A percentile compares a stretch with the other conserved stretches of the same genome.
Conservation (phyloP, 108 stramenopile species). For the Chaetoceros muelleri region DNA sequence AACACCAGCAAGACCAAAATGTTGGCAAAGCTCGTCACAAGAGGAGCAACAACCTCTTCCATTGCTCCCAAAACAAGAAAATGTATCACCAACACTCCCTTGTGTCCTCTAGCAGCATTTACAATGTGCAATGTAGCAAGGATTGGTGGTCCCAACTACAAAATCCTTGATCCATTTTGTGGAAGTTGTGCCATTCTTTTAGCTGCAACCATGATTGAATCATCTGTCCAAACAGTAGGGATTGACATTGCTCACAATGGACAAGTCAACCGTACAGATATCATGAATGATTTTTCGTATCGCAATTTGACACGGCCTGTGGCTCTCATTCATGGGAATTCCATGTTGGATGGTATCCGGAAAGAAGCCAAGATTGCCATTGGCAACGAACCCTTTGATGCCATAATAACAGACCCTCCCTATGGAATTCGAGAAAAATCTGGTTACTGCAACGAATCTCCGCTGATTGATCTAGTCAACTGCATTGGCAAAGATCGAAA, state of each 20-base stretch:
- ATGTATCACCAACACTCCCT: conserved; percentile 78
- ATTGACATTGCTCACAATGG: conserved; percentile 73
- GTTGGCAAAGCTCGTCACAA: conserved; percentile 47
- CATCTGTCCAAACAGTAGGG: conserved; percentile 44
- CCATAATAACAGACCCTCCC: conserved; percentile 67
- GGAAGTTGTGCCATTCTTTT: conserved; percentile 70
- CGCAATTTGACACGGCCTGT: conserved; percentile 44
- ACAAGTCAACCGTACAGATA: conserved; percentile 55
- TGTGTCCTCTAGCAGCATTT: conserved; percentile 74
- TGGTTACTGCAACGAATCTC: conserved; percentile 18
- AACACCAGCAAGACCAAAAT: conserved; percentile 17
- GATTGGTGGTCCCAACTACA: conserved; percentile 15
- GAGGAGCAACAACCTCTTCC: conserved; percentile 36
- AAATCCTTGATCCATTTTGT: conserved; percentile 72
- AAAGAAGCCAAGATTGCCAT: conserved; percentile 29
- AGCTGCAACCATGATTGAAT: conserved; percentile 66
- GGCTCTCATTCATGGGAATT: conserved; percentile 57
- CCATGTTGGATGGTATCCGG: conserved; percentile 30
- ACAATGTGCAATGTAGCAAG: conserved; percentile 66
- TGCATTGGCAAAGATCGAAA: conserved; percentile 37
- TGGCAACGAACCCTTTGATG: conserved; percentile 52
- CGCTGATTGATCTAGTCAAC: conserved; percentile 41
- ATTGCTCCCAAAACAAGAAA: conserved; percentile 72
- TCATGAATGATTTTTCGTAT: conserved; percentile 50
- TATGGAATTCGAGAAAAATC: conserved; percentile 61